Evolutionary conservation across 148 eudicot genomes (phyloP).

Genomic region (Rhododendron mucronatum): DNA sequence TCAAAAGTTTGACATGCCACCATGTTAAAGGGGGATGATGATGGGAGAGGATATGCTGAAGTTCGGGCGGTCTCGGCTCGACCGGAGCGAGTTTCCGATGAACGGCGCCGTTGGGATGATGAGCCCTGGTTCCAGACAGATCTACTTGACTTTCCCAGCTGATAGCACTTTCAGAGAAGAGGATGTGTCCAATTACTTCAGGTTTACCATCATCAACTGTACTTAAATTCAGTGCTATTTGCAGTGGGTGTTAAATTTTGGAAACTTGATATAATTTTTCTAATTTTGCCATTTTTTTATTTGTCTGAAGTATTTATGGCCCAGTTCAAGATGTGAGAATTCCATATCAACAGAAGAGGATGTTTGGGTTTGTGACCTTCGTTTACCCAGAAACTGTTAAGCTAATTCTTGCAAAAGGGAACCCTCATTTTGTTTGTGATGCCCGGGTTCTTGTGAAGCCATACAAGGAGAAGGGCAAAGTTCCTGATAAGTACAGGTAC

Average conservation of each 20-base stretch:
- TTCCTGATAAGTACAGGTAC: slow-evolving; percentile 68
- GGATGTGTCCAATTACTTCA: slow-evolving; percentile 86
- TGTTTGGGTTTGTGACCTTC: slow-evolving; percentile 94
- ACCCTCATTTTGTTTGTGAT: slow-evolving; percentile 92
- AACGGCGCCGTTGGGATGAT: slow-evolving; percentile 36
- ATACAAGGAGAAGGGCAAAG: slow-evolving; percentile 88
- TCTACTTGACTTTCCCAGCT: slow-evolving; percentile 92
- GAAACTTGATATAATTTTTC: background rate
- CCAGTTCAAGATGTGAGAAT: slow-evolving; percentile 97
- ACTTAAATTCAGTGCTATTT: background rate
- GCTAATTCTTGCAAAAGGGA: slow-evolving; percentile 82
- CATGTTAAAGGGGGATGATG: slow-evolving; percentile 36
- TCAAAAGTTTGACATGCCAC: background rate
- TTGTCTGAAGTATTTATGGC: slow-evolving; percentile 56
- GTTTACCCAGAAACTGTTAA: slow-evolving; percentile 81
- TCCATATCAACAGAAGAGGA: slow-evolving; percentile 91
- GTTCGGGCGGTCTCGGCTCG: slow-evolving; percentile 50
- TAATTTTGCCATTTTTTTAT: background rate
- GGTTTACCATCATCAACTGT: slow-evolving; percentile 26
- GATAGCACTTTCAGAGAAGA: slow-evolving; percentile 91
- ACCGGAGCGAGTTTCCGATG: slow-evolving; percentile 39
- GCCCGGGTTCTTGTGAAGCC: slow-evolving; percentile 93
- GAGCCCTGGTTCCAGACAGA: slow-evolving; percentile 85
- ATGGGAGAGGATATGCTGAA: slow-evolving; percentile 74
- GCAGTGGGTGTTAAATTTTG: background rate